These are phyloP conservation scores for Acorus calamus DNA, from an alignment of 106 monocot genomes.

Conservation along the genomic window DNA sequence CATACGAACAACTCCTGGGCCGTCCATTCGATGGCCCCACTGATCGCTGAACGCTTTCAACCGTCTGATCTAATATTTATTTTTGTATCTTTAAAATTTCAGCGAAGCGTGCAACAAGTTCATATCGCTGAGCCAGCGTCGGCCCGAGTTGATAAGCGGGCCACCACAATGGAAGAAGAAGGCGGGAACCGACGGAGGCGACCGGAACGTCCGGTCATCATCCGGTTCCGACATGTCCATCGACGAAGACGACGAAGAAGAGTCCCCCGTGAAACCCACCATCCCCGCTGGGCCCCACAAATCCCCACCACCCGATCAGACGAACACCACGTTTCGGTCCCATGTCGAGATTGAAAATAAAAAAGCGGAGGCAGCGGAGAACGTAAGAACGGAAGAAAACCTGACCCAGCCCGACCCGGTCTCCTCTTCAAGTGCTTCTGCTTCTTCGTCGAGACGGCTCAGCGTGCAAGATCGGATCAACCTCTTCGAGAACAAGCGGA, in stretches of 20 bases:
- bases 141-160: slow-evolving; percentile 49
- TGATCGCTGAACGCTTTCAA: no score
- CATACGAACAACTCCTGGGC: no score
- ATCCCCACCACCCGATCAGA: not conserved
- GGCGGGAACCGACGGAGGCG: slow-evolving; percentile 19
- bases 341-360: not conserved
- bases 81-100: not conserved
- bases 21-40: no score
- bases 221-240: slow-evolving; percentile 95
- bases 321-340: not conserved
- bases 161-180: slow-evolving; percentile 34
- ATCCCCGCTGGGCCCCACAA: not conserved
- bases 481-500: slow-evolving; percentile 84
- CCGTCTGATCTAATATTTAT: not conserved
- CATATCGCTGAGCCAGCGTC: slow-evolving; percentile 54
- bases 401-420: not conserved
- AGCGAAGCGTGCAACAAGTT: slow-evolving; percentile 87
- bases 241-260: slow-evolving; percentile 48
- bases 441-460: slow-evolving; percentile 37
- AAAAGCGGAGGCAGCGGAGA: not conserved
- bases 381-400: not conserved
- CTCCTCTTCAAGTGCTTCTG: slow-evolving; percentile 19
- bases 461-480: slow-evolving; percentile 97
- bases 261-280: slow-evolving; percentile 1
- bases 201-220: slow-evolving; percentile 50